Evolutionary conservation across 192 early-diverging fungal genomes (phyloP).

Genomic region (Glomus cerebriforme): DNA sequence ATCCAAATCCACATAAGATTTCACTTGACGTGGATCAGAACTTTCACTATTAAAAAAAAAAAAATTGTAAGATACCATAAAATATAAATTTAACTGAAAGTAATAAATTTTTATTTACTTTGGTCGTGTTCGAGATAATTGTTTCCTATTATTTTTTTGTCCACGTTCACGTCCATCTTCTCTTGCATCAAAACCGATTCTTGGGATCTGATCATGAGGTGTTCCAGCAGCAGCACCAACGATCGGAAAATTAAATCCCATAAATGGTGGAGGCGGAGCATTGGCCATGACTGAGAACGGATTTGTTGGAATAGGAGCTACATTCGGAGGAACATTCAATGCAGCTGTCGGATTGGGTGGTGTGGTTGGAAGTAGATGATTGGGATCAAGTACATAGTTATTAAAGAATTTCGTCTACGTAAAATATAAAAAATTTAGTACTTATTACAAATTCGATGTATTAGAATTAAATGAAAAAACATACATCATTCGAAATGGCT

Average conservation of each 20-base stretch:
- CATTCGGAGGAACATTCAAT: conserved; percentile 33
- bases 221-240: conserved; percentile 48
- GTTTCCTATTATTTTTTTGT: neutral
- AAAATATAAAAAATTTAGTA: neutral
- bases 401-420: conserved; percentile 73
- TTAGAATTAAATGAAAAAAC: neutral
- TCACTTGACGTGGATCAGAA: conserved; percentile 73
- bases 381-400: conserved; percentile 85
- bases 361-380: conserved; percentile 63
- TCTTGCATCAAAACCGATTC: conserved; percentile 56
- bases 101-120: neutral
- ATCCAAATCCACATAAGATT: conserved; percentile 87
- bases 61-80: neutral
- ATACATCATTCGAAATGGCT: conserved; percentile 59
- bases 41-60: neutral
- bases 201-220: conserved; percentile 58
- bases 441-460: neutral
- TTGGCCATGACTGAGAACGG: conserved; percentile 35
- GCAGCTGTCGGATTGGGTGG: conserved; percentile 43
- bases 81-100: neutral
- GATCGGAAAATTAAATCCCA: conserved; percentile 41
- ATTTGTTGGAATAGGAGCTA: conserved; percentile 26
- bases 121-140: conserved; percentile 25
- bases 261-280: conserved; percentile 39
- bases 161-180: neutral